Conservation (phyloP, 352 stramenopile genomes). For the Phytophthora citrophthora region DNA sequence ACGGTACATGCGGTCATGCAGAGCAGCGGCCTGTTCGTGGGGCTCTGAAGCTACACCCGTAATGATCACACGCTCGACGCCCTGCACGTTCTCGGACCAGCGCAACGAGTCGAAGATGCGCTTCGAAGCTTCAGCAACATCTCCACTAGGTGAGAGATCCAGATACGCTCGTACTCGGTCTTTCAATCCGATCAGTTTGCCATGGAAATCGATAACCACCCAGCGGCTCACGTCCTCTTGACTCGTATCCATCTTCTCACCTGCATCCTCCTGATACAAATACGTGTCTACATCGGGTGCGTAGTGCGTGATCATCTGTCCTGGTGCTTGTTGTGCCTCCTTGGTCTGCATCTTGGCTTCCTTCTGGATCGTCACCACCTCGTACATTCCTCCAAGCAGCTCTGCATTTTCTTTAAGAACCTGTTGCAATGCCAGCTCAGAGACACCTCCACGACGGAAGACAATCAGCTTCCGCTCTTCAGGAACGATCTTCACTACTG, state of each 20-base stretch:
- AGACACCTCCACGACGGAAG: constrained; percentile 89
- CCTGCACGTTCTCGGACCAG: constrained; percentile 80
- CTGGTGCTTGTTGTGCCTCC: constrained; percentile 91
- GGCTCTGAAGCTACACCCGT: constrained; percentile 54
- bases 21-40: constrained; percentile 76
- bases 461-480: constrained; percentile 83
- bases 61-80: constrained; percentile 76
- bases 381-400: constrained; percentile 48
- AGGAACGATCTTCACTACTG: constrained; percentile 91
- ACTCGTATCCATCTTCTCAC: constrained; percentile 40
- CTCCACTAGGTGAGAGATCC: constrained; percentile 77
- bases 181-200: constrained; percentile 55
- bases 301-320: constrained; percentile 98
- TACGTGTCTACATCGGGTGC: constrained; percentile 95
- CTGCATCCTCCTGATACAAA: constrained; percentile 61
- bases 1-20: constrained; percentile 87
- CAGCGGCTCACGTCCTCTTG: constrained; percentile 52
- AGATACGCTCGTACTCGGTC: constrained; percentile 66
- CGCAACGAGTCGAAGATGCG: constrained; percentile 87
- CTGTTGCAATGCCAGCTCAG: constrained; percentile 64
- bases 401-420: constrained; percentile 61
- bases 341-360: constrained; percentile 65
- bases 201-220: constrained; percentile 86
- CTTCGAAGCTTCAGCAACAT: constrained; percentile 74
- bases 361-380: constrained; percentile 75